Conservation (phyloP, 208 protist genomes). For the Hexamita inflata region DNA sequence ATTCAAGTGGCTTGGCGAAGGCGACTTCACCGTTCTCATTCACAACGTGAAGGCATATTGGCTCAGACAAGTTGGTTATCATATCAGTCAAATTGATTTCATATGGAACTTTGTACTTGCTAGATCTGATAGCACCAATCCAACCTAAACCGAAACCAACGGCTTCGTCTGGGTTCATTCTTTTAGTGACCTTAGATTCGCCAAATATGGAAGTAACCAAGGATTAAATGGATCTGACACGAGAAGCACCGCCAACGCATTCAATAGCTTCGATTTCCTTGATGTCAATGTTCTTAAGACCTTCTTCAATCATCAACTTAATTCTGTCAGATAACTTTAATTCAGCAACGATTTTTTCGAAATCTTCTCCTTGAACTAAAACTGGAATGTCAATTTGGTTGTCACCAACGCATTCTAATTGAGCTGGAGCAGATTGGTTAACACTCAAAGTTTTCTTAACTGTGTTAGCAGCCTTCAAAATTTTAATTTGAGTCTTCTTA, state of each 20-base stretch:
- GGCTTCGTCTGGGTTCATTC: slow-evolving; percentile 12
- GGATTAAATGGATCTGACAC: background rate
- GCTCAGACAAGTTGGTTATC: background rate
- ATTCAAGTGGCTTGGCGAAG: background rate
- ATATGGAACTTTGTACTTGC: background rate
- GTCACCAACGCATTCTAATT: slow-evolving; percentile 16
- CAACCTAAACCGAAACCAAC: slow-evolving; percentile 10
- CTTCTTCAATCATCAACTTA: background rate
- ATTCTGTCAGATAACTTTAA: background rate
- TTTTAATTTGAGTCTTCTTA: slow-evolving; percentile 2
- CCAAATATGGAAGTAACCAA: background rate
- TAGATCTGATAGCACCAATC: background rate
- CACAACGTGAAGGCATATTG: background rate
- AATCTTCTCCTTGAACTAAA: background rate
- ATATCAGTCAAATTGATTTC: background rate
- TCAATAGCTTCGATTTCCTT: slow-evolving; percentile 9
- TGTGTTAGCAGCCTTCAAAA: slow-evolving; percentile 17
- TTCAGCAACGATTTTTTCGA: background rate
- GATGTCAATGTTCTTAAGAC: background rate
- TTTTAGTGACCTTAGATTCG: background rate
- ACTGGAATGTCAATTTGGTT: background rate
- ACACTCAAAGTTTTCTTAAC: slow-evolving; percentile 16
- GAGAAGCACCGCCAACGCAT: slow-evolving; percentile 5
- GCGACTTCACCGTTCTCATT: background rate
- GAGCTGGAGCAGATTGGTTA: background rate